phyloP scores from a whole-genome alignment of 306 rosid genomes.

The Citrullus mucosospermus region DNA sequence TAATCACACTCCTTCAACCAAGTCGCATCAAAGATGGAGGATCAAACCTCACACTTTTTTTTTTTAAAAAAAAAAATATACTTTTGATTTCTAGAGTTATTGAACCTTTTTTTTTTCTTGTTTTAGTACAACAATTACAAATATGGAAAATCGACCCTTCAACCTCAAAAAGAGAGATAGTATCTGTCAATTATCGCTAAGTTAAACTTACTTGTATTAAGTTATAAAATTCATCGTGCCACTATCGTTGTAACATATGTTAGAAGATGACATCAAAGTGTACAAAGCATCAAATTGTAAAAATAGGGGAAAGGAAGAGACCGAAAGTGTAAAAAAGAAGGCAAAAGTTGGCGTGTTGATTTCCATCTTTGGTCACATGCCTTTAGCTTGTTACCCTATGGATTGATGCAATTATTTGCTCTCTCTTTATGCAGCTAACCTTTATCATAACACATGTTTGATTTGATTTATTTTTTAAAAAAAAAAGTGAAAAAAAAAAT shows the following conservation, averaged over 20 bases:
- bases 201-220: no score
- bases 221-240: not conserved
- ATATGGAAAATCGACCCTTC: no score
- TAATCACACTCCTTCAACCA: no score
- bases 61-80: no score
- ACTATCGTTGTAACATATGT: not conserved
- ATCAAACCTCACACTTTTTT: no score
- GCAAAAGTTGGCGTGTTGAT: not conserved
- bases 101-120: no score
- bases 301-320: not conserved
- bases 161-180: no score
- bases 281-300: not conserved
- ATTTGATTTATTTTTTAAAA: not conserved
- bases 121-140: no score
- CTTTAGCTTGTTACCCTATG: not conserved
- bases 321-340: not conserved
- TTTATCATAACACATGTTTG: not conserved
- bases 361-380: not conserved
- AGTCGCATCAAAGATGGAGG: no score
- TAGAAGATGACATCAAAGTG: not conserved
- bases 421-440: not conserved
- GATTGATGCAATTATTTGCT: not conserved
- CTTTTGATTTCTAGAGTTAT: no score
- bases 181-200: no score
- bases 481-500: not conserved